A percentile compares a stretch with the other conserved stretches of the same genome.
Evolutionary conservation across 169 alveolate genomes (phyloP).

Genomic region (Babesia bigemina): DNA sequence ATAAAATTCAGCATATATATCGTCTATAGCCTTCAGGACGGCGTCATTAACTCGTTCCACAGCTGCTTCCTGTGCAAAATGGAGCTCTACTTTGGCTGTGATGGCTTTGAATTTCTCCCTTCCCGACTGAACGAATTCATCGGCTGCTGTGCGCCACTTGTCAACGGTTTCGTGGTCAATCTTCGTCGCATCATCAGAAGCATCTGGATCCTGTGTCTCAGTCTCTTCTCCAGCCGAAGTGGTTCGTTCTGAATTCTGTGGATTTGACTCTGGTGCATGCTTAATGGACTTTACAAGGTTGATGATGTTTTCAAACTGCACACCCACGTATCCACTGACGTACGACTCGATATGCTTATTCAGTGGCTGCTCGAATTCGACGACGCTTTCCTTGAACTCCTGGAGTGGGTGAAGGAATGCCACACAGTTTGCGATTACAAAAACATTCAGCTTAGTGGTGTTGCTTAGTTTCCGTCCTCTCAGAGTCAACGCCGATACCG

Average conservation of each 20-base stretch:
- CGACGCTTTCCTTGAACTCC: not conserved
- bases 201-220: not conserved
- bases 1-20: constrained; percentile 2
- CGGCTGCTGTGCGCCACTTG: constrained; percentile 21
- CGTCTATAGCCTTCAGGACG: constrained; percentile 6
- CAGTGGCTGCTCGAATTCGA: not conserved
- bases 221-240: not conserved
- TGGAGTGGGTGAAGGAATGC: constrained; percentile 15
- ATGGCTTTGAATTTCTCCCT: constrained; percentile 17
- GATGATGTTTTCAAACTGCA: constrained; percentile 9
- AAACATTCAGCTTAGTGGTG: constrained; percentile 12
- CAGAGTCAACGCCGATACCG: not conserved
- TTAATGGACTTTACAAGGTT: not conserved
- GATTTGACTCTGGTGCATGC: not conserved
- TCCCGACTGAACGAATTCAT: constrained; percentile 1
- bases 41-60: not conserved
- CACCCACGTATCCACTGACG: constrained; percentile 7
- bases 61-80: constrained; percentile 7
- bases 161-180: not conserved
- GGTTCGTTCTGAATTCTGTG: no score
- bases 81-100: constrained; percentile 9
- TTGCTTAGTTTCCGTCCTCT: constrained; percentile 14
- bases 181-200: not conserved
- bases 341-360: constrained; percentile 12
- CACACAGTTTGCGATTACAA: constrained; percentile 35